phyloP scores from a whole-genome alignment of 495 filamentous ascomycete genomes.

The Xylaria bambusicola region DNA sequence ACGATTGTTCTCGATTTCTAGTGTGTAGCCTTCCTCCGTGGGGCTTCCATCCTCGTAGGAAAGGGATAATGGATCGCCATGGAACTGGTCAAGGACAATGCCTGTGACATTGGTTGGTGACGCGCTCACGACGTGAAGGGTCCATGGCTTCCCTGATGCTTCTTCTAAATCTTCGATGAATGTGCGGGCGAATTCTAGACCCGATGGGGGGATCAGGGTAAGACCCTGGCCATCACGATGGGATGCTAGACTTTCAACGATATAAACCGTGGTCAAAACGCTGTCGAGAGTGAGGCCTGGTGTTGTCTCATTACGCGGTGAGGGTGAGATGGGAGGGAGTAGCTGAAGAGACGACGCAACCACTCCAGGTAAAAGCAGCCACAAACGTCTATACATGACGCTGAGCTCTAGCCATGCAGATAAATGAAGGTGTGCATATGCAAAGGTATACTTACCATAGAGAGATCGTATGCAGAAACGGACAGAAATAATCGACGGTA shows the following conservation, averaged over 20 bases:
- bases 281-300: constrained; percentile 6
- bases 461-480: too few species aligned
- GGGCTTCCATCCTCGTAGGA: constrained; percentile 49
- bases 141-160: constrained; percentile 15
- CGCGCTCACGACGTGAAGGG: constrained; percentile 4
- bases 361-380: constrained; percentile 1
- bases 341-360: constrained; percentile 14
- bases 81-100: constrained; percentile 12
- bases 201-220: constrained; percentile 56
- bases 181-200: constrained; percentile 48
- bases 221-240: constrained; percentile 43
- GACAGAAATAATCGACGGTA: too few species aligned
- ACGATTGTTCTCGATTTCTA: constrained; percentile 35
- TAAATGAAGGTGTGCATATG: too few species aligned
- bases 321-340: constrained; percentile 1
- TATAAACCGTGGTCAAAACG: constrained; percentile 15
- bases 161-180: constrained; percentile 48
- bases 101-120: not conserved
- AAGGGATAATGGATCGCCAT: constrained; percentile 24
- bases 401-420: not conserved
- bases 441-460: too few species aligned
- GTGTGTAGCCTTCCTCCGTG: constrained; percentile 53
- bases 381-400: constrained; percentile 7
- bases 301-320: not conserved
- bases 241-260: constrained; percentile 17